Evolutionary conservation across 805 yeast species (phyloP), one percentile per base, ranked within the genome.

Genomic region (Starmerella floricola): DNA sequence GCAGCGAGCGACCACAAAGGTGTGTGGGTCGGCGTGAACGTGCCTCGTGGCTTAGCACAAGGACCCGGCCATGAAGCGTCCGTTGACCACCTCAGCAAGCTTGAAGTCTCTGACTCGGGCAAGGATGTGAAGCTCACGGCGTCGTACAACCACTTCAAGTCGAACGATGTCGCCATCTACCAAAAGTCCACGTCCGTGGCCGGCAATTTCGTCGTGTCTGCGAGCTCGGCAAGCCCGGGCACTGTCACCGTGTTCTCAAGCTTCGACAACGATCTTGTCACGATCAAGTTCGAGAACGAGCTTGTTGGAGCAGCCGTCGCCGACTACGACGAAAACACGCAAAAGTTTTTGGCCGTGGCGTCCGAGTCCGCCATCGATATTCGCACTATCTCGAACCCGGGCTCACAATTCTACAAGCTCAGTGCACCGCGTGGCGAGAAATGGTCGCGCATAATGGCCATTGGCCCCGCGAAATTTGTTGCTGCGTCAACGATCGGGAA

Each of bases 1-100:
- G 68, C 72, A 12, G 65, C 68, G 28, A 58, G 62, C 3, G 56
- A 65, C 46, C 55, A 70, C 16, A 73, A 86, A 15, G 69, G 80
- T 33, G 41, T 47, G 17, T 38, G 40, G 40, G 36, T 47, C 12
- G 53, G 48, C 11, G 48, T 40, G 13, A 49, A 48, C 32, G 34
- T 40, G 16, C 51, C 51, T 8, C 15, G 34, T n/a, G n/a, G n/a
- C n/a, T n/a, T n/a, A n/a, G n/a, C n/a, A n/a, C n/a, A n/a, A n/a
- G n/a, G n/a, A n/a, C n/a, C n/a, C n/a, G n/a, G n/a, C n/a, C n/a
- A n/a, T n/a, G n/a, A n/a, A 3, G 31, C 18, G 20, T 5, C 20
- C 6, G 21, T 85, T 59, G 72, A 76, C 53, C 87, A 81, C 61
- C 60, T 88, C 54, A 66, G 94, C 6, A 28, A 39, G 30, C 35